Evolutionary conservation across 352 stramenopile genomes (phyloP).

Genomic region (Globisporangium orthogonon): DNA sequence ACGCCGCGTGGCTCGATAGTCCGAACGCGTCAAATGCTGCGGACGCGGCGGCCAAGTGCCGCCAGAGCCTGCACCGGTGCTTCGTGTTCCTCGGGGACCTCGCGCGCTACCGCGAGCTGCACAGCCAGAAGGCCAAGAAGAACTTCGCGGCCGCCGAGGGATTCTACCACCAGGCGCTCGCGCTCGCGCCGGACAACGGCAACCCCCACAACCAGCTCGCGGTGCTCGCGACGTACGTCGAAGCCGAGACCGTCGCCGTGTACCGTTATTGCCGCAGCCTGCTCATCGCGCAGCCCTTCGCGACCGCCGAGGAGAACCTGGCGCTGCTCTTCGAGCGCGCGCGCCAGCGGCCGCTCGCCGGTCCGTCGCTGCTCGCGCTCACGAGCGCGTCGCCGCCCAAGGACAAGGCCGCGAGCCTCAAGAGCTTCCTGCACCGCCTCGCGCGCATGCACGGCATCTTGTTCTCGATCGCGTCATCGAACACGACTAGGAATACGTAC

Average conservation of each 20-base stretch:
- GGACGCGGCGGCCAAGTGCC: conserved; percentile 17
- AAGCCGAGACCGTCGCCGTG: conserved; percentile 87
- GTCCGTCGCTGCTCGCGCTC: conserved; percentile 22
- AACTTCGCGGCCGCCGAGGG: conserved; percentile 66
- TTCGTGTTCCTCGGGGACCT: conserved; percentile 80
- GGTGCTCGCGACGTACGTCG: conserved; percentile 81
- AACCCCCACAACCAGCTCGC: conserved; percentile 86
- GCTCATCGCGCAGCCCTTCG: conserved; percentile 79
- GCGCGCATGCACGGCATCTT: conserved; percentile 83
- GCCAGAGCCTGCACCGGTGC: conserved; percentile 74
- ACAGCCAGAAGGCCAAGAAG: conserved; percentile 82
- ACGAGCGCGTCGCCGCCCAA: conserved; percentile 40
- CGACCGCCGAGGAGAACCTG: conserved; percentile 86
- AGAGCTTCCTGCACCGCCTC: conserved; percentile 84
- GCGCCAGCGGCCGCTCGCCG: conserved; percentile 56
- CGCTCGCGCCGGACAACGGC: conserved; percentile 66
- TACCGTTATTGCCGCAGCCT: conserved; percentile 89
- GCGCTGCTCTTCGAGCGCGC: conserved; percentile 85
- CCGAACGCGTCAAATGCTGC: background rate
- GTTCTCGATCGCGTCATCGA: conserved; percentile 42
- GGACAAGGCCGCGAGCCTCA: conserved; percentile 81
- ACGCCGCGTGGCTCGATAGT: conserved; percentile 29
- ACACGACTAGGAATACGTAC: conserved; percentile 19
- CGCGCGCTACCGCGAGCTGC: conserved; percentile 73
- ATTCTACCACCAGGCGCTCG: conserved; percentile 68